Base-by-base conservation (phyloP, 2,329 filamentous ascomycete species). In the Pyrenophora teres region DNA sequence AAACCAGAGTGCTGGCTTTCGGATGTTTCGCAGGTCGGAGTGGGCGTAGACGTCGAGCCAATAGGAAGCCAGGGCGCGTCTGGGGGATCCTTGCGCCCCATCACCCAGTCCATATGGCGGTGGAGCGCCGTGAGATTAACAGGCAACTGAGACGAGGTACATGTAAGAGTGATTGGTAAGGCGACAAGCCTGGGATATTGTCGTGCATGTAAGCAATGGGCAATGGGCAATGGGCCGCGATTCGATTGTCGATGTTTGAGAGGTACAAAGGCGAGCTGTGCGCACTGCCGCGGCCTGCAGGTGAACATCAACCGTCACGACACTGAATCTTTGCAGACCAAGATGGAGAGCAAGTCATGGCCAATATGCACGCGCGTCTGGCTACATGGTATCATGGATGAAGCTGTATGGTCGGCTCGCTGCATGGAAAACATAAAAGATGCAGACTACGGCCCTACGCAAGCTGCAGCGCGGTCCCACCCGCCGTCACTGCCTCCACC, bases 51-150 rank as follows among this genome's bases (percentile, higher is more conserved):
- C 7, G 10, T 16, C 6, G 30, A 40, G 47, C 63, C 61, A 64
- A 64, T 65, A 32, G 52, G 37, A 19, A 21, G 18, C 13, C 15
- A 33, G 27, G 46, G 38, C 27, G 41, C 30, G 25, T 47, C 49
- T 43, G 36, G 55, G 54, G 35, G 33, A 55, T 46, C 57, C 56
- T 38, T 36, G 59, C 21, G 41, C 50, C 46, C 43, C 44, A 49
- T 44, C 49, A 53, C 19, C 46, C 51, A 60, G 56, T 32, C 36
- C 52, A 52, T 48, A 56, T 44, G 59, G 57, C 51, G 52, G 54
- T 36, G 52, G 46, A 52, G 36, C 46, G 59, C 54, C 49, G 53
- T 30, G 59, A 62, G 42, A 60, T 62, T 60, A 36, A 16, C 18
- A 25, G 40, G 50, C 19, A 23, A 32, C 31, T 44, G 46, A 51